Conservation (phyloP, 257 asterid species). For the Solanum rostratum region DNA sequence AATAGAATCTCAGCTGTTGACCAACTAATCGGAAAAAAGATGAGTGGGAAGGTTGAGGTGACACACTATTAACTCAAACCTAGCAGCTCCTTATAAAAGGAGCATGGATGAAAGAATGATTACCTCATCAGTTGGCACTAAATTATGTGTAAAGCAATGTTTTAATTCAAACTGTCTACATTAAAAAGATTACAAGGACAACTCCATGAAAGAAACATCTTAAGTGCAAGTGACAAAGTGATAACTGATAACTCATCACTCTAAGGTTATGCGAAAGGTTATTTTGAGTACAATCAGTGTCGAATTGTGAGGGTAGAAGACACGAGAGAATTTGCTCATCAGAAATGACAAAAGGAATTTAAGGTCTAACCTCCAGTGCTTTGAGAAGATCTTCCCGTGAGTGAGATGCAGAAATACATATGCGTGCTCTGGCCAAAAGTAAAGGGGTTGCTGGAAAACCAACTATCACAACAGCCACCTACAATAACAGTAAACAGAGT, state of each 20-base stretch:
- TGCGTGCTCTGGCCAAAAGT: conserved; percentile 92
- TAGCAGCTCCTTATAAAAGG: neutral
- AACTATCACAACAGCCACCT: conserved; percentile 96
- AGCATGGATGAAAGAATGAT: neutral
- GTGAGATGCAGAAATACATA: conserved; percentile 94
- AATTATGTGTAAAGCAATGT: neutral
- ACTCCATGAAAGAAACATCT: neutral
- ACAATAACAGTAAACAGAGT: neutral
- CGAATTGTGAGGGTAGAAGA: neutral
- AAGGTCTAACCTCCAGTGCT: conserved; percentile 66
- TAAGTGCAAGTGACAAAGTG: neutral
- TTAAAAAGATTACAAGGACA: neutral
- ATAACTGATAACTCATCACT: neutral
- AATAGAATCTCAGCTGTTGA: neutral
- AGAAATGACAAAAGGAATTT: neutral
- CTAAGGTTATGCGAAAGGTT: neutral
- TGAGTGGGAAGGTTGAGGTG: neutral
- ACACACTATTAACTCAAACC: neutral
- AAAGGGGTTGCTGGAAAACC: conserved; percentile 98
- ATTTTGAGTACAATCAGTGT: neutral
- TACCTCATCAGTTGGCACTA: neutral
- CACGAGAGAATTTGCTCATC: neutral
- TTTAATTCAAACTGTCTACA: neutral
- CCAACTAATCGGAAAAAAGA: neutral
- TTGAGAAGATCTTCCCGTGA: conserved; percentile 81